Base-by-base conservation (phyloP, 495 filamentous ascomycete species). In the Neurospora hispaniola region DNA sequence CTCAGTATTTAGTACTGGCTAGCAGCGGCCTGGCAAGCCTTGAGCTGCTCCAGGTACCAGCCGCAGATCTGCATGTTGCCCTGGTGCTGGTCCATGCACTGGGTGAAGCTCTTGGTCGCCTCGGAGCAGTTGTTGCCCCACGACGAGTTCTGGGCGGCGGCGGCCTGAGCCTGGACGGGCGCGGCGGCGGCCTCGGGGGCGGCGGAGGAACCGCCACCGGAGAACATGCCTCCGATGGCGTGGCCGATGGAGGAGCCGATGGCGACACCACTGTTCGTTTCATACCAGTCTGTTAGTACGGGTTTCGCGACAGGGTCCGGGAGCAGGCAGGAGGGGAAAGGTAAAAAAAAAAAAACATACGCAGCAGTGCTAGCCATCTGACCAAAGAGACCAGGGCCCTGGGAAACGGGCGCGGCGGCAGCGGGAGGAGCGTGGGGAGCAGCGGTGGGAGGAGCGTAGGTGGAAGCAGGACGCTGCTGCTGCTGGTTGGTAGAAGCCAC, bases 41-140 rank as follows among this genome's bases (percentile, higher is more conserved):
- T 97, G 81, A 99, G 85, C 88, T 99, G 96, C 82, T 98, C 95
- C 77, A 99, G 82, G 81, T 99, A 99, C 96, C 96, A 99, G 74
- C 90, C 90, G 85, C 96, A 99, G 78, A 97, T 97, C 81, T 92
- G 90, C 91, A 98, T 90, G 81, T 96, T 91, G 72, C 96, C 96
- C 78, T 89, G 82, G 82, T 99, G 91, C 77, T 99, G 91, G 79
- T 98, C 94, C 89, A 99, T 89, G 88, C 96, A 99, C 84, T 91
- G 90, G 74, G 93, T 93, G 89, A 99, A 97, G 82, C 87, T 87
- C 82, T 89, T 90, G 39, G 93, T 91, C 76, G 96, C 94, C 16
- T 84, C 87, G 71, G 89, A 88, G 83, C 96, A 99, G 84, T 90
- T 87, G 79, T 87, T 85, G 80, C 85, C 88, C 82, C 84, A 85